Base-by-base conservation (phyloP, 2,329 filamentous ascomycete species). In the Talaromyces albobiverticillius region DNA sequence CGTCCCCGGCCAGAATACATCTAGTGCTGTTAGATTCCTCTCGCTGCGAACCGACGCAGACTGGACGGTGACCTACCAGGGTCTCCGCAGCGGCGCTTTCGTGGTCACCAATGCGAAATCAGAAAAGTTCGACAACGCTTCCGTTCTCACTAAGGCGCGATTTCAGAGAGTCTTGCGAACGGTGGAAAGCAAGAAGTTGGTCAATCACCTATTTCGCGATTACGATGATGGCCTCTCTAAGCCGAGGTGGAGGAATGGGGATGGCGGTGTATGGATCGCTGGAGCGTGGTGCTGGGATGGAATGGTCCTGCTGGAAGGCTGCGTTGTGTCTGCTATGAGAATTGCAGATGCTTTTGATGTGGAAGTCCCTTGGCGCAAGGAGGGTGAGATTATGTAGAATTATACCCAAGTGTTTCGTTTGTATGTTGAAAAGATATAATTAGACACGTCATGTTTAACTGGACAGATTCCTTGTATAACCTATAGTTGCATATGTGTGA, bases 281-380 rank as follows among this genome's bases (percentile, higher is more conserved):
- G 82, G 82, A 5, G 79, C 80, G 0, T 85, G 82, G 83, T 85
- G 82, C 59, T 85, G 82, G 82, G 82, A 85, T 63, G 82, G 82
- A 2, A 82, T 85, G 81, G 81, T 85, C 1, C 60, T 85, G 14
- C 64, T 85, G 3, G 82, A 85, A 63, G 83, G 83, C 1, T 86
- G 82, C 53, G 71, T 85, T 3, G 73, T 82, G 2, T 84, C 82
- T 7, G 81, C 82, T 1, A 80, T 81, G 74, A 72, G 76, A 31
- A 72, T 85, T 42, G 82, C 81, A 0, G 60, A 68, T n/a, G 76
- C 74, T 11, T 75, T 85, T 60, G 79, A 34, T 14, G 31, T 34
- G 31, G 31, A 34, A 34, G 31, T 34, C 13, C 31, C 31, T 34
- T 34, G 31, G 26, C 26, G 26, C 26, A 29, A 29, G 26, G 10